Conservation (phyloP, 768 basidiomycete species). For the Kwoniella sp. region DNA sequence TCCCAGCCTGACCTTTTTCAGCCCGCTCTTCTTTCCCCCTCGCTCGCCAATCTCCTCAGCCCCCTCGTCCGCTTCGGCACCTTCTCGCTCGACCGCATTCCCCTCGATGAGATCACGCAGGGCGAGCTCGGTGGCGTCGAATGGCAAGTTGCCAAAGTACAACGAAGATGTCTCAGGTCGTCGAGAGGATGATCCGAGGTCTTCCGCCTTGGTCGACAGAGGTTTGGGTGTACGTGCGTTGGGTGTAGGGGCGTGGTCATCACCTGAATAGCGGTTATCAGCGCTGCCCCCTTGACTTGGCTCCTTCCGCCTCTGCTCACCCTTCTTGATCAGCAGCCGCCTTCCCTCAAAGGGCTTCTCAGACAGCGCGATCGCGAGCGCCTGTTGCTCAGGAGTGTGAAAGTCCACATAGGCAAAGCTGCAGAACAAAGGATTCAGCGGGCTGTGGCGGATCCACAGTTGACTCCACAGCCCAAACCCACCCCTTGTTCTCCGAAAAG, state of each 20-base stretch:
- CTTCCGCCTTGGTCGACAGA: conserved; percentile 46
- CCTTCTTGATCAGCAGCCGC: conserved; percentile 87
- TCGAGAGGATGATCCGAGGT: conserved; percentile 66
- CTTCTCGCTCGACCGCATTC: conserved; percentile 54
- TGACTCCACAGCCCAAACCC: conserved; percentile 1
- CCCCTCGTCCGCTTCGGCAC: conserved; percentile 23
- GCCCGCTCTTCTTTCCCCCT: conserved; percentile 47
- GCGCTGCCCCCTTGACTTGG: no score
- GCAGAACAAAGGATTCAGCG: no score
- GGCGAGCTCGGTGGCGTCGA: conserved; percentile 75
- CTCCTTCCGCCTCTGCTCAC: no score
- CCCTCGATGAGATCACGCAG: conserved; percentile 69
- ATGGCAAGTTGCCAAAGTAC: conserved; percentile 89
- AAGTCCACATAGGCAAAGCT: conserved; percentile 99
- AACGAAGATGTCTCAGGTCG: conserved; percentile 62
- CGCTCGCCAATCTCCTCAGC: conserved; percentile 55
- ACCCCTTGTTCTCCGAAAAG: conserved; percentile 40
- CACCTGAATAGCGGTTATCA: conserved; percentile 55
- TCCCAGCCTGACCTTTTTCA: conserved; percentile 79
- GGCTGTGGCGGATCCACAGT: no score
- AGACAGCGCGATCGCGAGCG: conserved; percentile 69
- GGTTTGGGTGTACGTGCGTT: conserved; percentile 51
- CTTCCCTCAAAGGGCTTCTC: conserved; percentile 80
- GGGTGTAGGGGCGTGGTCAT: conserved; percentile 60
- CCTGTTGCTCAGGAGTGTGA: conserved; percentile 67